Conservation (phyloP, 1,284 basidiomycete species). For the Omphalotus olearius region DNA sequence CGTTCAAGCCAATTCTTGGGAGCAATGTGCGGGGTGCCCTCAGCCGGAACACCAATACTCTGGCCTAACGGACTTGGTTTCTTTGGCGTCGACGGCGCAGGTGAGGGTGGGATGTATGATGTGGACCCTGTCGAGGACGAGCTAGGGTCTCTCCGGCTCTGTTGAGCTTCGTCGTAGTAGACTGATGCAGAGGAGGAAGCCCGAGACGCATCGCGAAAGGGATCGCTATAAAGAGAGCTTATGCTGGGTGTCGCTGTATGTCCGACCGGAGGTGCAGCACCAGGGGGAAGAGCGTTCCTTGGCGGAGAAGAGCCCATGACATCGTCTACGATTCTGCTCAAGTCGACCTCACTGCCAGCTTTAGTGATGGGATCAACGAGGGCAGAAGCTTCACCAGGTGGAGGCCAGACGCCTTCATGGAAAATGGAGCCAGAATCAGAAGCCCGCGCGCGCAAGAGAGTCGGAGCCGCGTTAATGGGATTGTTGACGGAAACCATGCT, state of each 20-base stretch:
- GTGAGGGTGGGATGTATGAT: not conserved
- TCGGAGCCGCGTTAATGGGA: constrained; percentile 21
- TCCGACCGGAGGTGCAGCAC: constrained; percentile 6
- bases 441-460: constrained; percentile 36
- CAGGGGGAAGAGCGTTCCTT: constrained; percentile 4
- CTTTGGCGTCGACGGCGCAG: constrained; percentile 2
- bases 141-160: not conserved
- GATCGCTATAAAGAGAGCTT: constrained; percentile 18
- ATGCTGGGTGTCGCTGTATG: not conserved
- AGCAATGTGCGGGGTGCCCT: not conserved
- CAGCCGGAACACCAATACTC: not conserved
- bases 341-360: constrained; percentile 30
- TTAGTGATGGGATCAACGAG: constrained; percentile 40
- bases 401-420: constrained; percentile 48
- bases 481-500: constrained; percentile 6
- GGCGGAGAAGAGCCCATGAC: constrained; percentile 41
- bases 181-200: not conserved
- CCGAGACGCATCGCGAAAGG: constrained; percentile 17
- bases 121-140: not conserved
- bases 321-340: constrained; percentile 43
- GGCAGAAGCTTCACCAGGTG: constrained; percentile 32
- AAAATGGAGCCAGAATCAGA: constrained; percentile 45
- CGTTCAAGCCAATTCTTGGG: constrained; percentile 10
- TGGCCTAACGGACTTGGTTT: constrained; percentile 8
- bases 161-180: not conserved